A percentile compares a stretch with the other conserved stretches of the same genome.
phyloP scores from a whole-genome alignment of 2,329 filamentous ascomycete genomes.

The Paecilomyces formosus region DNA sequence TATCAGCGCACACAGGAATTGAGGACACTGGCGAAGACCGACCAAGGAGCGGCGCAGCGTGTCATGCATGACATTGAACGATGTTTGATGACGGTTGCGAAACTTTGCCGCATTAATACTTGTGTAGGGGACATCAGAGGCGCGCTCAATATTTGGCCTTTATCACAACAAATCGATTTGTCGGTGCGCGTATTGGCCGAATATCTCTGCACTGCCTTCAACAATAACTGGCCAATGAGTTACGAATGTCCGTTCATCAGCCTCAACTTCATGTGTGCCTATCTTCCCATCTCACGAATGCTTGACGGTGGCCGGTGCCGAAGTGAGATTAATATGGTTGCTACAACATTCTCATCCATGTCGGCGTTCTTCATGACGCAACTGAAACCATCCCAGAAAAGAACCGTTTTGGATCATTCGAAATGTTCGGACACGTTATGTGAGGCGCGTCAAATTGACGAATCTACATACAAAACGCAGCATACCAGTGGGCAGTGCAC shows the following conservation, averaged over 20 bases:
- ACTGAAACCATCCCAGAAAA: not conserved
- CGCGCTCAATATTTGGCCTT: not conserved
- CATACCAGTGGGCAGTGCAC: not conserved
- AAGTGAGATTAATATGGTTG: conserved; percentile 1
- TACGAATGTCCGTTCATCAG: not conserved
- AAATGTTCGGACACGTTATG: conserved; percentile 2
- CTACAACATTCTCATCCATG: not conserved
- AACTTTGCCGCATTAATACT: conserved; percentile 1
- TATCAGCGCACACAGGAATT: not conserved
- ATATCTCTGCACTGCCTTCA: not conserved
- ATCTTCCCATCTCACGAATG: conserved; percentile 1
- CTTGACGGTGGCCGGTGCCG: not conserved
- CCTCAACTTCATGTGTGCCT: not conserved
- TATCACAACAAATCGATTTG: not conserved
- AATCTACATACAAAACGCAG: conserved; percentile 1
- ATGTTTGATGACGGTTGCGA: conserved; percentile 1
- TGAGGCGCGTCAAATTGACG: conserved; percentile 1
- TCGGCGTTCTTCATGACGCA: not conserved
- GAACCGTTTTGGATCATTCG: conserved; percentile 1
- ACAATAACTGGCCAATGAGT: not conserved
- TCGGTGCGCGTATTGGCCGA: conserved; percentile 1
- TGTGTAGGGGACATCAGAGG: not conserved
- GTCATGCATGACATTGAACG: conserved; percentile 1
- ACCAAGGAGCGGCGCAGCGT: not conserved
- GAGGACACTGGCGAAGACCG: not conserved